Percentiles rank a stretch among this genome's conserved stretches.
phyloP scores from a whole-genome alignment of 768 basidiomycete species.

The Rhizopogon vulgaris region DNA sequence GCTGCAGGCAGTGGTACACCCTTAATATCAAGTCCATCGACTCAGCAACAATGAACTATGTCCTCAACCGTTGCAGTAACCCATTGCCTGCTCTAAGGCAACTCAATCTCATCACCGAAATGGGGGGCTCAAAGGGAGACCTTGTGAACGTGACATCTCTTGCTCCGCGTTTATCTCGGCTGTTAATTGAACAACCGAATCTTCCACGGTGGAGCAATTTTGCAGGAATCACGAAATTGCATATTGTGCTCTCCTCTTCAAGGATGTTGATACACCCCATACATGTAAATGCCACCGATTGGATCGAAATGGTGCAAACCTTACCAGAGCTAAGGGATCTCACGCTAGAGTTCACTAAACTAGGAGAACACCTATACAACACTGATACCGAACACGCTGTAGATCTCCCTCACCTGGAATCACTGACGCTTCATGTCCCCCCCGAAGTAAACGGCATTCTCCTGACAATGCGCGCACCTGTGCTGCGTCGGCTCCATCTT shows the following conservation, averaged over 20 bases:
- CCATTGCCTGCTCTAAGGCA: slow-evolving; percentile 32
- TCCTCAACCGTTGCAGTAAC: slow-evolving; percentile 32
- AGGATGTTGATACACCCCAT: slow-evolving; percentile 13
- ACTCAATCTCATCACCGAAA: slow-evolving; percentile 27
- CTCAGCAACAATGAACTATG: slow-evolving; percentile 31
- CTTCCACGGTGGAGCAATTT: slow-evolving; percentile 31
- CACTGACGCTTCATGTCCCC: slow-evolving; percentile 24
- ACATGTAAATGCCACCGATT: slow-evolving; percentile 16
- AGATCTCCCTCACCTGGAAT: slow-evolving; percentile 20
- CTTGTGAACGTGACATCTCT: slow-evolving; percentile 25
- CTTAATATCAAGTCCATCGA: slow-evolving; percentile 35
- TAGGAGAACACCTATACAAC: slow-evolving; percentile 20
- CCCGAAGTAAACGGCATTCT: slow-evolving; percentile 24
- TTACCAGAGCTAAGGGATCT: slow-evolving; percentile 37
- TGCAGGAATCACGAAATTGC: slow-evolving; percentile 28
- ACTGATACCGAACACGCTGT: slow-evolving; percentile 6
- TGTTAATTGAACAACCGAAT: slow-evolving; percentile 29
- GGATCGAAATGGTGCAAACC: slow-evolving; percentile 28
- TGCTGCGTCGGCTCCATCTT: slow-evolving; percentile 33
- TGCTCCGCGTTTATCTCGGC: slow-evolving; percentile 29
- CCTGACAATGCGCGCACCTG: slow-evolving; percentile 27
- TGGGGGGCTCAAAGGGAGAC: slow-evolving; percentile 17
- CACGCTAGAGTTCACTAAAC: slow-evolving; percentile 32
- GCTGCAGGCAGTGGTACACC: slow-evolving; percentile 37
- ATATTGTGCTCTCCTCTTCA: slow-evolving; percentile 24